phyloP scores from a whole-genome alignment of 108 stramenopile species.

The Fistulifera pelliculosa region DNA sequence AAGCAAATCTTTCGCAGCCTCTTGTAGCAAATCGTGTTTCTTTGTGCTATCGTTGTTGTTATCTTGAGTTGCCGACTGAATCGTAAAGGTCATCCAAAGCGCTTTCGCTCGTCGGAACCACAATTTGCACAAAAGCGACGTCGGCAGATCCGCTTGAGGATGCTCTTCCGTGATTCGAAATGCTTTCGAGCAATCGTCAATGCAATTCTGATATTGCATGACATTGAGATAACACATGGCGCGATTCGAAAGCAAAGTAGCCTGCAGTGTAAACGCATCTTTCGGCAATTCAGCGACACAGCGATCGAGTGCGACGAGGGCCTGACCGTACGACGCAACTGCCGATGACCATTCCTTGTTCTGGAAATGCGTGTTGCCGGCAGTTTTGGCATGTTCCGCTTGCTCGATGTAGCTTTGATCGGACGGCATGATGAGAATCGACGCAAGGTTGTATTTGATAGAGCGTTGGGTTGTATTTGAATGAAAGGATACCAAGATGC shows the following conservation, averaged over 20 bases:
- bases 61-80: constrained; percentile 27
- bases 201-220: constrained; percentile 32
- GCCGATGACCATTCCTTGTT: constrained; percentile 40
- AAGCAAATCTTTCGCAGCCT: constrained; percentile 68
- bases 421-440: constrained; percentile 23
- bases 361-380: constrained; percentile 65
- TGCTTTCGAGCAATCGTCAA: constrained; percentile 61
- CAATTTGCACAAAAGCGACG: constrained; percentile 45
- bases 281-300: background rate
- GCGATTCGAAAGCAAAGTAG: constrained; percentile 63
- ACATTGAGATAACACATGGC: constrained; percentile 65
- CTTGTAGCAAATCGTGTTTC: constrained; percentile 36
- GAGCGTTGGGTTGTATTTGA: too few species aligned
- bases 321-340: constrained; percentile 39
- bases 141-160: constrained; percentile 13
- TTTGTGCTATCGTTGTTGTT: constrained; percentile 6
- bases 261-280: constrained; percentile 14
- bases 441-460: too few species aligned
- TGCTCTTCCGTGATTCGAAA: constrained; percentile 16
- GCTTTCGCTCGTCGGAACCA: constrained; percentile 77
- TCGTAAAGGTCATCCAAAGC: too few species aligned
- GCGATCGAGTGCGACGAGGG: constrained; percentile 32
- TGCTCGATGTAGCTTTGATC: constrained; percentile 14
- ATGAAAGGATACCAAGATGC: too few species aligned
- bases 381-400: constrained; percentile 42